Percentiles rank a stretch among this genome's conserved stretches.
Evolutionary conservation across 2,329 filamentous ascomycete genomes (phyloP).

Genomic region (Alternaria hordeiaustralica): DNA sequence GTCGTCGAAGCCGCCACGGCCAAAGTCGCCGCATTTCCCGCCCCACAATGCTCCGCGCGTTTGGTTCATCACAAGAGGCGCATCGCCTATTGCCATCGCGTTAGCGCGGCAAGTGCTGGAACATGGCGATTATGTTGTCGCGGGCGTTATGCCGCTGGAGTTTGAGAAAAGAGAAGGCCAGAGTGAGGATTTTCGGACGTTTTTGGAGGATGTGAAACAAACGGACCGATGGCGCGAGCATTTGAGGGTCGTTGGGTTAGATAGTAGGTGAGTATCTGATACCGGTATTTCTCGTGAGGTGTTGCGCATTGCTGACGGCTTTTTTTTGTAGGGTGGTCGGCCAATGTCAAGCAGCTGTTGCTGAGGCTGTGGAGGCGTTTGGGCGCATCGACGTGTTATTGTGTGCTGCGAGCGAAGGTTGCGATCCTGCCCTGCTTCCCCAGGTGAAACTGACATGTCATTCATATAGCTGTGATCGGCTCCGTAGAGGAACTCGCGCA

Average conservation of each 20-base stretch:
- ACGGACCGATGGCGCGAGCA: constrained; percentile 82
- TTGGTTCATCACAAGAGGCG: constrained; percentile 89
- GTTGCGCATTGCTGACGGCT: background rate
- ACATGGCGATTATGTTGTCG: constrained; percentile 91
- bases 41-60: constrained; percentile 74
- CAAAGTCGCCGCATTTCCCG: constrained; percentile 61
- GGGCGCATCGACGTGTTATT: constrained; percentile 88
- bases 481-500: constrained; percentile 89
- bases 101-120: constrained; percentile 80
- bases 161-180: constrained; percentile 73
- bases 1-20: constrained; percentile 42
- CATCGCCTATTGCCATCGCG: constrained; percentile 83
- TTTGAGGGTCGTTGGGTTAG: constrained; percentile 67
- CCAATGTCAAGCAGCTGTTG: constrained; percentile 84
- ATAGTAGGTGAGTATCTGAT: constrained; percentile 55
- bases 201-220: constrained; percentile 72
- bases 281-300: constrained; percentile 12
- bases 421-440: background rate
- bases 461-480: constrained; percentile 74
- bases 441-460: background rate
- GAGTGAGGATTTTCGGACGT: constrained; percentile 78
- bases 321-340: constrained; percentile 58
- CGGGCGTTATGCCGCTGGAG: constrained; percentile 79
- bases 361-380: constrained; percentile 84
- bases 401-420: constrained; percentile 87